Evolutionary conservation across 306 rosid genomes (phyloP), one percentile per base, ranked within the genome.

Genomic region (Fragaria nilgerrensis): DNA sequence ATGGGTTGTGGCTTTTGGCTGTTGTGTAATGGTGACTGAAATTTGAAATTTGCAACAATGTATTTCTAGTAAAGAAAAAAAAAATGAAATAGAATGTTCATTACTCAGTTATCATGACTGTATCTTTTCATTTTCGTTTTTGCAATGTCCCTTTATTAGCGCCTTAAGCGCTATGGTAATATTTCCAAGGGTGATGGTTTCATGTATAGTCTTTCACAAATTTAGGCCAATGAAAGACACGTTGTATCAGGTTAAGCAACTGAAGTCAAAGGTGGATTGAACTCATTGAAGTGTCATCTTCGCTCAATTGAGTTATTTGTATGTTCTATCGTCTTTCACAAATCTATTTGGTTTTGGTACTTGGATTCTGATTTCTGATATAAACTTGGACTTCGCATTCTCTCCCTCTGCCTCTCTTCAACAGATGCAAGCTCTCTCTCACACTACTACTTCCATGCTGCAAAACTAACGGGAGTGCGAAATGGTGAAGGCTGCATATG

Each of bases 1-100:
- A 44, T 65, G 84, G 87, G 84, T 80, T 76, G 79, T 72, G 77
- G 62, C 63, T 59, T 76, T 27, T 23, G 84, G 81, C 77, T 68
- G 79, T 75, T 75, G 76, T 70, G 68, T 14, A 72, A 72, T 29
- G 27, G 37, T 48, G 76, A 29, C 73, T 50, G 77, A 73, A 62
- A 61, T 49, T 74, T 74, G 75, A 62, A 74, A 19, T 41, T 67
- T 34, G 41, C 41, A 14, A 53, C 77, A 76, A 17, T 61, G 70
- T 76, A 56, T 77, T 67, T 67, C 20, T 61, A 76, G 83, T 59
- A 48, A 77, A 84, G 39, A 47, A 23, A 75, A 83, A 83, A 25
- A 59, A 72, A 56, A 44, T 16, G 67, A 74, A 79, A 79, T 75
- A 71, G 25, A 79, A 55, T 52, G 76, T 25, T 76, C 25, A 70